phyloP scores from a whole-genome alignment of 2,329 filamentous ascomycete genomes.

The Fusarium sp. region DNA sequence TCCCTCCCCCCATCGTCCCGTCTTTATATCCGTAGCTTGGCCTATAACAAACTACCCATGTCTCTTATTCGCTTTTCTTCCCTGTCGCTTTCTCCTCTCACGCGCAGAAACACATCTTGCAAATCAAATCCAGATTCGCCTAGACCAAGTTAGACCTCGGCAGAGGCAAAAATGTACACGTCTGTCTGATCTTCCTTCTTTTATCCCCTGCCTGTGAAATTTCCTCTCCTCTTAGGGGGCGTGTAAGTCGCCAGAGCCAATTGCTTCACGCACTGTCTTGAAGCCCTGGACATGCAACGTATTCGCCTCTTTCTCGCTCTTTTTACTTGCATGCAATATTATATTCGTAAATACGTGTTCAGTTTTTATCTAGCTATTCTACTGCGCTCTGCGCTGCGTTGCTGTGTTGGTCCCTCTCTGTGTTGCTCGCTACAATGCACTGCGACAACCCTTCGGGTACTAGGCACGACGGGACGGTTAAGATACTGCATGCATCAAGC shows the following conservation, averaged over 20 bases:
- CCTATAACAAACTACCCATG: not conserved
- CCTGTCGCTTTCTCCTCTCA: constrained; percentile 1
- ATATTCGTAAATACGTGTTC: constrained; percentile 34
- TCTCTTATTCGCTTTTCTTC: not conserved
- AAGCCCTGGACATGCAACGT: constrained; percentile 8
- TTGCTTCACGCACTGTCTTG: constrained; percentile 23
- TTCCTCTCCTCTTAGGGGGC: constrained; percentile 4
- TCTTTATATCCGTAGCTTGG: not conserved
- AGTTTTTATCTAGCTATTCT: constrained; percentile 11
- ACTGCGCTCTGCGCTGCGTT: constrained; percentile 13
- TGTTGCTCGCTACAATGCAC: constrained; percentile 28
- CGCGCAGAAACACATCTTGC: constrained; percentile 20
- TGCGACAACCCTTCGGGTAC: constrained; percentile 10
- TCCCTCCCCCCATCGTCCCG: not conserved
- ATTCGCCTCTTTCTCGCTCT: constrained; percentile 1
- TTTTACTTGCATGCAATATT: constrained; percentile 2
- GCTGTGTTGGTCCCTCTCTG: constrained; percentile 32
- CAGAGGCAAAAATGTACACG: constrained; percentile 29
- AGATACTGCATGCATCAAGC: constrained; percentile 7
- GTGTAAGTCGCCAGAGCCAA: constrained; percentile 24
- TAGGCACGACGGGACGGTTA: not conserved
- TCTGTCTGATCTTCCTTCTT: not conserved
- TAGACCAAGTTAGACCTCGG: constrained; percentile 9
- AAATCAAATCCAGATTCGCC: constrained; percentile 13
- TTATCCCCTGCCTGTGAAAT: not conserved